These are phyloP conservation scores for Zygoascus biomembranicola DNA, from an alignment of 805 yeast genomes.

Conservation along the genomic window DNA sequence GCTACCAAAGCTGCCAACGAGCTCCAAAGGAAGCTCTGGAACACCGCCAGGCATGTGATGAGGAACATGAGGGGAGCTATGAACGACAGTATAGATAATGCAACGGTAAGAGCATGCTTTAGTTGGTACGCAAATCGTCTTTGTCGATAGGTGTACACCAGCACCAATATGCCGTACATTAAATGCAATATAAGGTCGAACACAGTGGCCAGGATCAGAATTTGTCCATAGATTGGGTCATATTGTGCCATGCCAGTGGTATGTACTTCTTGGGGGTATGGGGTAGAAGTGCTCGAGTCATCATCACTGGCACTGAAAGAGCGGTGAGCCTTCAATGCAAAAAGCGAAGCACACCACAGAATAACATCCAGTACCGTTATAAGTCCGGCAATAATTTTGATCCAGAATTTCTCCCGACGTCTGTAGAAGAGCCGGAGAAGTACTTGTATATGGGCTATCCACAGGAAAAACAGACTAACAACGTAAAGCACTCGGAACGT, in stretches of 20 bases:
- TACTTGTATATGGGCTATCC: constrained; percentile 50
- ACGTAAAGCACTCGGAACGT: constrained; percentile 34
- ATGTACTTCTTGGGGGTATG: background rate
- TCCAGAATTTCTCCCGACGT: constrained; percentile 25
- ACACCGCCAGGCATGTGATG: constrained; percentile 18
- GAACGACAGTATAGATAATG: constrained; percentile 35
- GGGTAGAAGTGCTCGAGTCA: background rate
- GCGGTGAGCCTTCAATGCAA: background rate
- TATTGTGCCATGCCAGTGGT: background rate
- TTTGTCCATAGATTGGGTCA: background rate
- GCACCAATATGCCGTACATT: constrained; percentile 27
- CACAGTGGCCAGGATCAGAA: background rate
- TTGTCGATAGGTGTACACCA: constrained; percentile 34
- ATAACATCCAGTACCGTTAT: constrained; percentile 27
- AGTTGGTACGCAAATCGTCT: constrained; percentile 39
- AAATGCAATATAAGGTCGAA: constrained; percentile 27
- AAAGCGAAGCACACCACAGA: constrained; percentile 21
- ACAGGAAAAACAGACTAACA: constrained; percentile 37
- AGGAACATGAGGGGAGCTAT: constrained; percentile 32
- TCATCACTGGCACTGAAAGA: background rate
- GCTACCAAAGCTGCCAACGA: constrained; percentile 38
- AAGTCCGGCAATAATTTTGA: constrained; percentile 28
- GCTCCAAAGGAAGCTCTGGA: constrained; percentile 44
- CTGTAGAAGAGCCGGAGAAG: constrained; percentile 32
- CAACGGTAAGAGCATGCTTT: constrained; percentile 41